Conservation (phyloP, 306 rosid genomes). For the Potentilla sterilis region DNA sequence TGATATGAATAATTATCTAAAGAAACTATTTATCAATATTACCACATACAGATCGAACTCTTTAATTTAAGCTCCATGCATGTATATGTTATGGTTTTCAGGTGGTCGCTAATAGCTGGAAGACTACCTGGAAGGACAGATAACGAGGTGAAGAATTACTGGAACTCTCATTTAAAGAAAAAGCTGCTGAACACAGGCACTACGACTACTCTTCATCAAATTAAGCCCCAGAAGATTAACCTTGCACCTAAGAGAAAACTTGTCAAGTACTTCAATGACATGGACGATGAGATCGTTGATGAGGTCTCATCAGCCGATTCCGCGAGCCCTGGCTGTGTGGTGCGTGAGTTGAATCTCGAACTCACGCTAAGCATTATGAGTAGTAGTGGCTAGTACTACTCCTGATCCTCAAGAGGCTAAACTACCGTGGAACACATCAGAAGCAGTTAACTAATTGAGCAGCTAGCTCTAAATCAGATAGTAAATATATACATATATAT, state of each 20-base stretch:
- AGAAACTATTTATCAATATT: no score
- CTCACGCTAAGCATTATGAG: constrained; percentile 21
- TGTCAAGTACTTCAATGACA: not conserved
- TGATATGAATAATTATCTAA: not conserved
- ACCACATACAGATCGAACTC: not conserved
- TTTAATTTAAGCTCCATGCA: not conserved
- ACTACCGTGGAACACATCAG: not conserved
- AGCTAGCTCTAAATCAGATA: not conserved
- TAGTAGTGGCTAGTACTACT: not conserved
- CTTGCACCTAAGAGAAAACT: not conserved
- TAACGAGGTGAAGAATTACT: constrained; percentile 46
- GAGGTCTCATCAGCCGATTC: not conserved
- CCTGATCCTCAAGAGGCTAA: not conserved
- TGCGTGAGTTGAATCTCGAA: constrained; percentile 40
- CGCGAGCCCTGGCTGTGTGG: constrained; percentile 10
- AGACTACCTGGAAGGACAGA: constrained; percentile 55
- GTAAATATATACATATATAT: not conserved
- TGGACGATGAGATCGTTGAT: not conserved
- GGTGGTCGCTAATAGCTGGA: constrained; percentile 57
- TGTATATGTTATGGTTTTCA: not conserved
- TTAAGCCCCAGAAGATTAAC: not conserved
- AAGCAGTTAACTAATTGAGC: no score
- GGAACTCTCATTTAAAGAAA: constrained; percentile 41
- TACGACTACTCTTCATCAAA: not conserved
- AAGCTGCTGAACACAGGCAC: constrained; percentile 20